Conservation (phyloP, 108 stramenopile genomes). For the Fistulifera solaris region DNA sequence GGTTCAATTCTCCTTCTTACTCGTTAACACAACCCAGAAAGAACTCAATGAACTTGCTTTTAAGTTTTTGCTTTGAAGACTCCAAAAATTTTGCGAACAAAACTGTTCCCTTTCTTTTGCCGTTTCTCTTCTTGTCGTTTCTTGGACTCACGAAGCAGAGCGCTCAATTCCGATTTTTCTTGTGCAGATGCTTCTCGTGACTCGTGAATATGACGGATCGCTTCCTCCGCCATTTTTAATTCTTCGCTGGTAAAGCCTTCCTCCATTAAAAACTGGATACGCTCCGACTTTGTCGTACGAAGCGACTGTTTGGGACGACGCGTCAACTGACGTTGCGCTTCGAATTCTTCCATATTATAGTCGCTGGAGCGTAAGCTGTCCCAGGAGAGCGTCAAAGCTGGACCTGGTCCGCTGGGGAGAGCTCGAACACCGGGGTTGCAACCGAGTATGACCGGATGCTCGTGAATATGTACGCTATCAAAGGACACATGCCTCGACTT, state of each 20-base stretch:
- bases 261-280: neutral
- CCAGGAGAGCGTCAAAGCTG: conserved; percentile 36
- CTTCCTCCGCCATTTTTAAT: neutral
- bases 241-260: conserved; percentile 1
- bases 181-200: conserved; percentile 1
- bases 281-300: neutral
- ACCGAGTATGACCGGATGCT: conserved; percentile 34
- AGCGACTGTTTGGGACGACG: neutral
- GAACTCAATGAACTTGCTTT: too few species aligned
- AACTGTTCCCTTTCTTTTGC: neutral
- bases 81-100: neutral
- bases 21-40: too few species aligned
- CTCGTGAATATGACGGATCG: neutral
- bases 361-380: conserved; percentile 13
- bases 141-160: neutral
- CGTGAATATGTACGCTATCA: conserved; percentile 20
- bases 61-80: neutral
- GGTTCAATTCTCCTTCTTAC: too few species aligned
- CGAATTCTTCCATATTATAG: conserved; percentile 21
- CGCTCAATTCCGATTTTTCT: neutral
- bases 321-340: conserved; percentile 4
- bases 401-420: conserved; percentile 10
- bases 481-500: conserved; percentile 9
- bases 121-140: neutral
- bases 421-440: conserved; percentile 25